Evolutionary conservation across 1,139 yeast species (phyloP), one percentile per base, ranked within the genome.

Genomic region (Zygosaccharomyces sapae): DNA sequence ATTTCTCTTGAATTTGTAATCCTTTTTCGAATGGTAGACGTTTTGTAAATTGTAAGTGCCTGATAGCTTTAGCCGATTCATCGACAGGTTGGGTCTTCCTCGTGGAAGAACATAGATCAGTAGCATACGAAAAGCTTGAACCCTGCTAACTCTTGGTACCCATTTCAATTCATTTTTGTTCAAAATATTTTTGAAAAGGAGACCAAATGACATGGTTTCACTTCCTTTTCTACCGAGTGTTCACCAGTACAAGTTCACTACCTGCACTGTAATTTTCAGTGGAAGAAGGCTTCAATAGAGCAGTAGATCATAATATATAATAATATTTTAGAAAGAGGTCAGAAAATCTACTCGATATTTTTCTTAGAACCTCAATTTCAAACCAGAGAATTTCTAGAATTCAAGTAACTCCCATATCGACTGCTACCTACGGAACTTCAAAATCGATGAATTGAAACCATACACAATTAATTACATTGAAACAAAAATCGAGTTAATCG

Each of bases 1-100:
- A 71, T 36, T 69, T 61, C 49, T 79, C 79, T 66, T 88, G 96
- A 39, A 86, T 74, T 27, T 61, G 58, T 45, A 79, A 75, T 1
- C 95, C 96, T 35, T 73, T 70, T 9, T 65, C 61, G 59, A 86
- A 89, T 0, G 76, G 69, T 9, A 60, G 19, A 12, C 72, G 69
- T 0, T 79, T 78, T 5, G 73, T 74, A 62, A 84, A 81, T 55
- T 82, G 88, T 13, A 83, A 68, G 62, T 85, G 92, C 45, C 82
- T 73, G 25, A 83, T 59, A 0, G 72, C 70, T 18, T 69, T 66
- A 0, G 71, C 66, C 6, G 70, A 58, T 2, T 54, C 55, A 30
- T 57, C 63, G n/a, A 48, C 52, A 2, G 72, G 71, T 3, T 48
- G 44, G 2, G 62, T 57, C 36, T 41, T 48, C 24, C 27, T 33